These are phyloP conservation scores for Onygena corvina DNA, from an alignment of 2,329 filamentous ascomycete genomes.

Conservation along the genomic window DNA sequence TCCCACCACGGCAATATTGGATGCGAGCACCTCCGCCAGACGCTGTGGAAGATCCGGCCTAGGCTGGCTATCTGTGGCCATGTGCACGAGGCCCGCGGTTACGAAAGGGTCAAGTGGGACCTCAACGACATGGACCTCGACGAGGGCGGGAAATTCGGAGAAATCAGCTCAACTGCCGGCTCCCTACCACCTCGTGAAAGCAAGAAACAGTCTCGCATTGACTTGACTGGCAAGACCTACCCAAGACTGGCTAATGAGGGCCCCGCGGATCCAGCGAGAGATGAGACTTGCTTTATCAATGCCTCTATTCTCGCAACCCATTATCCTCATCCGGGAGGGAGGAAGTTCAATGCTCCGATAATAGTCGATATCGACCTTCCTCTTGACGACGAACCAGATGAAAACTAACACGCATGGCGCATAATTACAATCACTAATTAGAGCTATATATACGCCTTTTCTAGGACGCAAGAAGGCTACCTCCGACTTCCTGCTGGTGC, in stretches of 20 bases:
- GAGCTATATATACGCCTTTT: not conserved
- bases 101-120: slow-evolving; percentile 41
- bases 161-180: slow-evolving; percentile 15
- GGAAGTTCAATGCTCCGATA: slow-evolving; percentile 63
- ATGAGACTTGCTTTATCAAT: slow-evolving; percentile 69
- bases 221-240: slow-evolving; percentile 36
- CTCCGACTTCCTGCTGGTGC: not conserved
- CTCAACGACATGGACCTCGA: not conserved
- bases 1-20: slow-evolving; percentile 30
- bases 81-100: slow-evolving; percentile 46
- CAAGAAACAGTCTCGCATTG: slow-evolving; percentile 44
- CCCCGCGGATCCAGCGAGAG: slow-evolving; percentile 29
- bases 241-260: slow-evolving; percentile 27
- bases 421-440: not conserved
- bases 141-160: slow-evolving; percentile 12
- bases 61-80: slow-evolving; percentile 46
- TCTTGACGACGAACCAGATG: not conserved
- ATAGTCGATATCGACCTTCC: slow-evolving; percentile 71
- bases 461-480: not conserved
- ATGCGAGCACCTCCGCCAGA: slow-evolving; percentile 37
- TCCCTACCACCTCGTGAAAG: slow-evolving; percentile 34
- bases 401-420: not conserved
- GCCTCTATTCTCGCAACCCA: slow-evolving; percentile 60
- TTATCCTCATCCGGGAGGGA: slow-evolving; percentile 50
- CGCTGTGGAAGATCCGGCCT: slow-evolving; percentile 39